Conservation (phyloP, 139 green algal species). For the Marvania coccoides region DNA sequence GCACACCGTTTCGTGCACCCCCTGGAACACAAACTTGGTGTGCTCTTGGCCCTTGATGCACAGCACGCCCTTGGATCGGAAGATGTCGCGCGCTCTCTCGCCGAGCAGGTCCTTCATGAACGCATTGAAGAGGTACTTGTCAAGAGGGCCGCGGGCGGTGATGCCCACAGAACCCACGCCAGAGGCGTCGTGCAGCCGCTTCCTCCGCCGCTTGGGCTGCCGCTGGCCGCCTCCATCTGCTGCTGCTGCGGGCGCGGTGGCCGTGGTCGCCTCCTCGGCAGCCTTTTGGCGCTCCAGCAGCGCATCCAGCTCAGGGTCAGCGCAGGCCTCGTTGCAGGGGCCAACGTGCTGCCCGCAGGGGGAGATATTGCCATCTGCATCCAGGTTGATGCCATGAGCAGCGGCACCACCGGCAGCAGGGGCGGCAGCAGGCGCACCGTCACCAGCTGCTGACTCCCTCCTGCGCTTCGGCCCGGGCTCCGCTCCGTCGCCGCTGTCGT, state of each 20-base stretch:
- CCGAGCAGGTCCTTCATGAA: slow-evolving; percentile 74
- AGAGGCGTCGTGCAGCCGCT: slow-evolving; percentile 62
- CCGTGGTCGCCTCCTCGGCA: neutral
- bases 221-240: slow-evolving; percentile 10
- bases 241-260: neutral
- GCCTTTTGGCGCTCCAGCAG: neutral
- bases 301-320: slow-evolving; percentile 4
- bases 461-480: neutral
- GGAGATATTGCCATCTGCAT: neutral
- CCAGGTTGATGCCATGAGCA: neutral
- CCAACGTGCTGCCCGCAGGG: neutral
- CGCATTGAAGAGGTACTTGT: slow-evolving; percentile 80
- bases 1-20: slow-evolving; percentile 78
- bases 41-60: slow-evolving; percentile 52
- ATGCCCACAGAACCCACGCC: slow-evolving; percentile 67
- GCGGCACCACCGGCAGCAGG: neutral
- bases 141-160: slow-evolving; percentile 50
- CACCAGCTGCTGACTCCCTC: neutral
- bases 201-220: slow-evolving; percentile 46
- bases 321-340: neutral
- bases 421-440: neutral
- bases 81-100: slow-evolving; percentile 77
- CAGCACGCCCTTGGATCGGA: slow-evolving; percentile 76
- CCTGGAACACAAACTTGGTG: slow-evolving; percentile 82
- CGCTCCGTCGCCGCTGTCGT: too few species aligned